Evolutionary conservation across 306 rosid species (phyloP).

Genomic region (Vicia villosa): DNA sequence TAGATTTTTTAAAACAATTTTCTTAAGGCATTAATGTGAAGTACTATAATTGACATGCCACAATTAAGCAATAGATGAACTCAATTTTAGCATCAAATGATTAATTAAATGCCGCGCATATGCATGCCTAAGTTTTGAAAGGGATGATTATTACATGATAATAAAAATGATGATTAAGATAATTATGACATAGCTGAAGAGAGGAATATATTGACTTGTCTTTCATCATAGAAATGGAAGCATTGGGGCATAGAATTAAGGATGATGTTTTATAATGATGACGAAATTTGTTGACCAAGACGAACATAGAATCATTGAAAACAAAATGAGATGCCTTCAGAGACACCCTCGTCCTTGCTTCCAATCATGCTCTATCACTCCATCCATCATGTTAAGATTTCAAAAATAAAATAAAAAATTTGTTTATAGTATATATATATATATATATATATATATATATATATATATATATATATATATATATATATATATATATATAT

Average conservation of each 20-base stretch:
- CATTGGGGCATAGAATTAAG: slow-evolving; percentile 29
- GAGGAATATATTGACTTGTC: slow-evolving; percentile 35
- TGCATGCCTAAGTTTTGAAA: slow-evolving; percentile 33
- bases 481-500: too few species aligned
- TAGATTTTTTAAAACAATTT: too few species aligned
- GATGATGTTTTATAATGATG: slow-evolving; percentile 36
- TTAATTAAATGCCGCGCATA: not conserved
- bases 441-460: too few species aligned
- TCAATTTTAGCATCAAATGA: not conserved
- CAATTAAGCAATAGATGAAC: too few species aligned
- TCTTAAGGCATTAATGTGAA: too few species aligned
- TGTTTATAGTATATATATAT: too few species aligned
- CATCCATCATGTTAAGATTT: too few species aligned
- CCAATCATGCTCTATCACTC: slow-evolving; percentile 26
- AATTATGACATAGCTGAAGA: slow-evolving; percentile 35
- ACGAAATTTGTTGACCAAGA: slow-evolving; percentile 49
- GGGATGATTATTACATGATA: slow-evolving; percentile 30
- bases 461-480: too few species aligned
- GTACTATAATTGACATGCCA: too few species aligned
- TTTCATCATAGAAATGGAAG: slow-evolving; percentile 5
- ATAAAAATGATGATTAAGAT: slow-evolving; percentile 25
- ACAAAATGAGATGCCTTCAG: slow-evolving; percentile 42
- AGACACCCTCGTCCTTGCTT: slow-evolving; percentile 49
- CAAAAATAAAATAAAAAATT: too few species aligned
- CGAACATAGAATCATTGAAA: slow-evolving; percentile 15